Conservation (phyloP, 345 rosid species). For the Adansonia digitata region DNA sequence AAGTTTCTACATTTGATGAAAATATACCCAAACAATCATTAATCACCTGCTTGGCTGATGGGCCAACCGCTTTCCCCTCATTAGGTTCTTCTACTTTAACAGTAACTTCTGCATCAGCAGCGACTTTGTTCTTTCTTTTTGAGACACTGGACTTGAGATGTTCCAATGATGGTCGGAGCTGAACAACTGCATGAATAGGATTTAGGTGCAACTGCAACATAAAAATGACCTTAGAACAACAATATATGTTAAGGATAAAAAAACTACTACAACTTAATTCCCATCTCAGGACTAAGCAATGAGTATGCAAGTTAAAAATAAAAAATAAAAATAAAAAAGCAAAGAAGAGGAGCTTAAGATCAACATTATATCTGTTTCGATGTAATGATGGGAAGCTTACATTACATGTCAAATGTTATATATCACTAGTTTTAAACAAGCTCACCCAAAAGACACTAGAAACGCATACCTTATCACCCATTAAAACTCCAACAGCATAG, state of each 20-base stretch:
- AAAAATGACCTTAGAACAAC: constrained; percentile 1
- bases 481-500: constrained; percentile 70
- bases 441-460: background rate
- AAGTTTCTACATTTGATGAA: background rate
- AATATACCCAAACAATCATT: background rate
- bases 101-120: constrained; percentile 27
- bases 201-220: constrained; percentile 77
- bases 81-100: constrained; percentile 33
- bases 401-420: background rate
- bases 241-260: background rate
- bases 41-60: constrained; percentile 63
- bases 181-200: constrained; percentile 79
- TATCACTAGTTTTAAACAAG: background rate
- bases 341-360: background rate
- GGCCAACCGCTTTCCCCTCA: constrained; percentile 36
- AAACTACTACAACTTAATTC: background rate
- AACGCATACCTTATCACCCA: constrained; percentile 64
- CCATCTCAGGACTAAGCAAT: background rate
- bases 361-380: background rate
- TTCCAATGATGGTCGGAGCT: constrained; percentile 69
- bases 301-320: background rate
- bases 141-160: constrained; percentile 33
- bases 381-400: background rate
- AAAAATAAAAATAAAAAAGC: too few relatives aligned
- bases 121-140: constrained; percentile 36